Evolutionary conservation across 1,284 basidiomycete genomes (phyloP), one percentile per base, ranked within the genome.

Genomic region (Microbotryum intermedium): DNA sequence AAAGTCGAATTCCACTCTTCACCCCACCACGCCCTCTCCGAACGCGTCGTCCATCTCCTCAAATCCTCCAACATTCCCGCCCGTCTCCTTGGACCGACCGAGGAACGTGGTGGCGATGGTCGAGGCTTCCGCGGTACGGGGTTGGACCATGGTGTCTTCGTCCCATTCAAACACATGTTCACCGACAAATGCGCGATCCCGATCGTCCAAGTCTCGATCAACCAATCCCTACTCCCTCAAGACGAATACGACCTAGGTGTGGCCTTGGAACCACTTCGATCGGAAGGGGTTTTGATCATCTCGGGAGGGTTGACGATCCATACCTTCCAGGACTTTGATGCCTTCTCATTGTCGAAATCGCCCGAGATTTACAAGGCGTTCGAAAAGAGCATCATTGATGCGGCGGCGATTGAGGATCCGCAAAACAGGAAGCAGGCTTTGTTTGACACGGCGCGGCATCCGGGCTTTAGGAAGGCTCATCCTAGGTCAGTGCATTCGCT

Each of bases 121-220:
- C 75, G 84, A n/a, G 84, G 84, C 0, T 83, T 81, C 70, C 56
- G 70, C 47, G 84, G 83, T 3, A 81, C 84, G 1, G 84, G 70
- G 8, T 50, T 69, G 13, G 70, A 72, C 39, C 69, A 70, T 54
- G 72, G 71, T 6, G 70, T 85, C 39, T 88, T 88, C 71, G 77
- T 88, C 9, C 86, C 86, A 1, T 87, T 88, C 77, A 77, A 79
- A 51, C 72, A 85, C 58, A 88, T 88, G 86, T 87, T 88, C 68
- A 83, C 83, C 16, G 80, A 84, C 45, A 76, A 79, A 0, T 28
- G 58, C 4, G 52, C 61, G 0, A 30, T 68, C 23, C 68, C 69
- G 2, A 61, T 65, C 45, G 50, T 65, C 30, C 61, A 65, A 58
- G 57, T 83, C 3, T 85, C 84, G 28, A 83, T 88, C 59, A 83